Evolutionary conservation across 352 stramenopile genomes (phyloP).

Genomic region (Aphanomyces invadans): DNA sequence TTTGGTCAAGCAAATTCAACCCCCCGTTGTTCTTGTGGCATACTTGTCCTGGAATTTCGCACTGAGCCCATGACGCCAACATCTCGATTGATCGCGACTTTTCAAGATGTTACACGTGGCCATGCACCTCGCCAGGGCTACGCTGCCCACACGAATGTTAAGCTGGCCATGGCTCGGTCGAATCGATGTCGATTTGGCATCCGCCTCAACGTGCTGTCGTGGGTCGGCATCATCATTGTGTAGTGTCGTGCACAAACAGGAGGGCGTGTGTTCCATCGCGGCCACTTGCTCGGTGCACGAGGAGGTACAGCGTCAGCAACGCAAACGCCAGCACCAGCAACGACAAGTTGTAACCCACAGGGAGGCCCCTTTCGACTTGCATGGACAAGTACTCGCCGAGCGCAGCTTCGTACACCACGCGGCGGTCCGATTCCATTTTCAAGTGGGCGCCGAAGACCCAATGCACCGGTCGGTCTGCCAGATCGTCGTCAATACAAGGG

Average conservation of each 20-base stretch:
- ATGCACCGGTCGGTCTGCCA: background rate
- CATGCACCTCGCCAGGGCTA: no score
- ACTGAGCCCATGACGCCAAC: no score
- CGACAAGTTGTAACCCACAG: constrained; percentile 5
- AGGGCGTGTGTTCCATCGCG: background rate
- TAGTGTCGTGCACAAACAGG: constrained; percentile 7
- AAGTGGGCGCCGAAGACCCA: constrained; percentile 7
- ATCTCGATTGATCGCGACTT: no score
- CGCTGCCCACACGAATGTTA: no score
- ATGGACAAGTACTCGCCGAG: constrained; percentile 9
- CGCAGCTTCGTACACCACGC: background rate
- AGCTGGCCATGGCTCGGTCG: no score
- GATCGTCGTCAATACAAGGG: no score
- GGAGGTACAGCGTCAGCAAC: background rate
- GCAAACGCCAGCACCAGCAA: constrained; percentile 18
- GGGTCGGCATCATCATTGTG: no score
- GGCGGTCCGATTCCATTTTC: background rate
- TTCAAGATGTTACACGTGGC: no score
- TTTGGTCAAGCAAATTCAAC: background rate
- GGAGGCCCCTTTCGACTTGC: constrained; percentile 13
- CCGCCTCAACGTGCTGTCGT: no score
- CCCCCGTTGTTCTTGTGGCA: no score
- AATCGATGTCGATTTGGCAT: no score
- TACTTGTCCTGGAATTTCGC: no score
- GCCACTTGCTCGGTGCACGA: constrained; percentile 4